A percentile compares a stretch with the other conserved stretches of the same genome.
phyloP scores from a whole-genome alignment of 1,284 basidiomycete species.

The Trichosporon sp. region DNA sequence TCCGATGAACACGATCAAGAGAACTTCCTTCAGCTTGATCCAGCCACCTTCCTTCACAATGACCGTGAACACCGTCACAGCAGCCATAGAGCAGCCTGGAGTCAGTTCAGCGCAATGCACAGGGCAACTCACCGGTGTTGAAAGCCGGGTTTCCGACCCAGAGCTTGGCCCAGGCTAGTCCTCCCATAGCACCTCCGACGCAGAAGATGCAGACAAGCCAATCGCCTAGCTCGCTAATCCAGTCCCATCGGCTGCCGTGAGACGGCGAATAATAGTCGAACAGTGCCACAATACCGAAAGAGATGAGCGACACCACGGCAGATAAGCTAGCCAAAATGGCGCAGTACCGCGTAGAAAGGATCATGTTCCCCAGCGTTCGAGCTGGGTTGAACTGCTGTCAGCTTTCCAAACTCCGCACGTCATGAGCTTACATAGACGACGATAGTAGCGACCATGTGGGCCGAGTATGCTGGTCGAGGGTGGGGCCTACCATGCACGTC shows the following conservation, averaged over 20 bases:
- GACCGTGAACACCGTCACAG: constrained; percentile 78
- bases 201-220: constrained; percentile 63
- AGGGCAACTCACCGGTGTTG: constrained; percentile 65
- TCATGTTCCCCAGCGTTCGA: constrained; percentile 83
- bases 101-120: neutral
- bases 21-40: constrained; percentile 65
- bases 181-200: constrained; percentile 76
- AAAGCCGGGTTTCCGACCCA: constrained; percentile 87
- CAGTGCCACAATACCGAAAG: constrained; percentile 74
- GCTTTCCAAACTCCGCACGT: constrained; percentile 32
- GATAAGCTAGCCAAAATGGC: constrained; percentile 60
- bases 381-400: constrained; percentile 56
- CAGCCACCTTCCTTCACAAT: constrained; percentile 86
- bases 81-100: constrained; percentile 81
- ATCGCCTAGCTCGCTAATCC: constrained; percentile 45
- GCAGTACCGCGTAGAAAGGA: constrained; percentile 54
- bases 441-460: constrained; percentile 86
- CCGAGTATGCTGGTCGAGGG: constrained; percentile 63
- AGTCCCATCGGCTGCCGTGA: constrained; percentile 37
- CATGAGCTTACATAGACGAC: constrained; percentile 53
- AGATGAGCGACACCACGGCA: constrained; percentile 75
- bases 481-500: constrained; percentile 50
- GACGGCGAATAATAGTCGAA: constrained; percentile 56
- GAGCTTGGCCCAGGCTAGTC: constrained; percentile 68
- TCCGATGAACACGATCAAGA: constrained; percentile 73